phyloP scores from a whole-genome alignment of 2,329 filamentous ascomycete genomes.

The Paramyrothecium sp. region DNA sequence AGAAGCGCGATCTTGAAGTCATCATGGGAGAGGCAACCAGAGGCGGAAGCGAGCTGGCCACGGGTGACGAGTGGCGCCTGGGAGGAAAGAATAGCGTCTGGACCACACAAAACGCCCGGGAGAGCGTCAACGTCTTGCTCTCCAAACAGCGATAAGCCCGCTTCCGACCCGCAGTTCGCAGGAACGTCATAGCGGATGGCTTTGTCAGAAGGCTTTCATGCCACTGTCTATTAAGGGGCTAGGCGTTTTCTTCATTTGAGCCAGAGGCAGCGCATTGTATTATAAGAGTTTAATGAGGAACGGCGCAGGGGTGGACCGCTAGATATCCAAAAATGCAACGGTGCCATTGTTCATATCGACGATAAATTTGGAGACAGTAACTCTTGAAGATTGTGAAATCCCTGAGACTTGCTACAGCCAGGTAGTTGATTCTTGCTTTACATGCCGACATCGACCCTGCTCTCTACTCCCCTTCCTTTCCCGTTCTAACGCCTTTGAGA shows the following conservation, averaged over 20 bases:
- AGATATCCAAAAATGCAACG: background rate
- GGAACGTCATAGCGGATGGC: slow-evolving; percentile 3
- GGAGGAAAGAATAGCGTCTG: slow-evolving; percentile 55
- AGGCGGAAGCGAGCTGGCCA: slow-evolving; percentile 54
- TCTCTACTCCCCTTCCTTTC: background rate
- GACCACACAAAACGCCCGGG: slow-evolving; percentile 56
- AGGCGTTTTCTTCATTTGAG: background rate
- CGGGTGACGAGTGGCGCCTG: slow-evolving; percentile 68
- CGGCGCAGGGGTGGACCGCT: background rate
- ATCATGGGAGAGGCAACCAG: slow-evolving; percentile 78
- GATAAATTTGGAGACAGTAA: too few relatives aligned
- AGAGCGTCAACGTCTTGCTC: slow-evolving; percentile 62
- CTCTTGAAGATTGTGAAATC: too few relatives aligned
- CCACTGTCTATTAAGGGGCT: background rate
- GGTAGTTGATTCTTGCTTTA: too few relatives aligned
- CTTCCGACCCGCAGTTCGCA: background rate
- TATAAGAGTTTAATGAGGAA: background rate
- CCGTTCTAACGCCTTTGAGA: background rate
- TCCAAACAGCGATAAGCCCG: slow-evolving; percentile 43
- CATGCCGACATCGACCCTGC: background rate
- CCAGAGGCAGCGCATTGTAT: background rate
- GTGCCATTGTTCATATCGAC: background rate
- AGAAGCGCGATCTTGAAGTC: slow-evolving; percentile 86
- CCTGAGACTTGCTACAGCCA: too few relatives aligned
- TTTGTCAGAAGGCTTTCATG: slow-evolving; percentile 9